Percentiles rank a stretch among this genome's conserved stretches.
phyloP scores from a whole-genome alignment of 148 eudicot species.

The Diospyros kaki region DNA sequence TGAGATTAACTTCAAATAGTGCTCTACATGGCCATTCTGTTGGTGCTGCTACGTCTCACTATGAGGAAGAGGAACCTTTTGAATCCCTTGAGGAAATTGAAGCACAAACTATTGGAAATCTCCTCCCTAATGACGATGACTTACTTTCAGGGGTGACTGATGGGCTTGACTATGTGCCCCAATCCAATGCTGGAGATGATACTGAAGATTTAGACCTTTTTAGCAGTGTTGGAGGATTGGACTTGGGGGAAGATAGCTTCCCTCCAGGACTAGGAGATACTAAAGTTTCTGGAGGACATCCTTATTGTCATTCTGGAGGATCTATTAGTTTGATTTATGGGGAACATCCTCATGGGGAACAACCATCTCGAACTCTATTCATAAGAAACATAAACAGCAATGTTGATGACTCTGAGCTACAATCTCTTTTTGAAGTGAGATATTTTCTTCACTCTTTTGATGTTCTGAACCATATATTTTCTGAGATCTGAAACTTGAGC shows the following conservation, averaged over 20 bases:
- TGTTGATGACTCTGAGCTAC: constrained; percentile 61
- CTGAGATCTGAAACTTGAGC: no score
- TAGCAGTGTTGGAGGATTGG: constrained; percentile 68
- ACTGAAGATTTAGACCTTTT: constrained; percentile 58
- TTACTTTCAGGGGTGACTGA: constrained; percentile 59
- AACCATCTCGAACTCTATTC: constrained; percentile 62
- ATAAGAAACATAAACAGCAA: constrained; percentile 63
- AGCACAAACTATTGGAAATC: constrained; percentile 75
- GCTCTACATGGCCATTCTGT: constrained; percentile 45
- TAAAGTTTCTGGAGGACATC: constrained; percentile 25
- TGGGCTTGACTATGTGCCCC: constrained; percentile 32
- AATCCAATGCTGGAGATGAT: constrained; percentile 34
- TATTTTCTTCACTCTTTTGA: not conserved
- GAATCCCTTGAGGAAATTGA: constrained; percentile 71
- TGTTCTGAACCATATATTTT: not conserved
- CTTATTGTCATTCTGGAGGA: constrained; percentile 21
- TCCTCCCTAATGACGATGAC: constrained; percentile 77
- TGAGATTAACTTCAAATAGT: constrained; percentile 46
- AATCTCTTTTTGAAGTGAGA: constrained; percentile 54
- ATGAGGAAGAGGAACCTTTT: constrained; percentile 51
- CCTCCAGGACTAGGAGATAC: constrained; percentile 21
- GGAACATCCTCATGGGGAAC: constrained; percentile 40
- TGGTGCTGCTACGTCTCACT: constrained; percentile 48
- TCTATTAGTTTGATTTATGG: constrained; percentile 23
- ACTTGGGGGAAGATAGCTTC: constrained; percentile 54